Evolutionary conservation across 345 rosid genomes (phyloP).

Genomic region (Brassica incana): DNA sequence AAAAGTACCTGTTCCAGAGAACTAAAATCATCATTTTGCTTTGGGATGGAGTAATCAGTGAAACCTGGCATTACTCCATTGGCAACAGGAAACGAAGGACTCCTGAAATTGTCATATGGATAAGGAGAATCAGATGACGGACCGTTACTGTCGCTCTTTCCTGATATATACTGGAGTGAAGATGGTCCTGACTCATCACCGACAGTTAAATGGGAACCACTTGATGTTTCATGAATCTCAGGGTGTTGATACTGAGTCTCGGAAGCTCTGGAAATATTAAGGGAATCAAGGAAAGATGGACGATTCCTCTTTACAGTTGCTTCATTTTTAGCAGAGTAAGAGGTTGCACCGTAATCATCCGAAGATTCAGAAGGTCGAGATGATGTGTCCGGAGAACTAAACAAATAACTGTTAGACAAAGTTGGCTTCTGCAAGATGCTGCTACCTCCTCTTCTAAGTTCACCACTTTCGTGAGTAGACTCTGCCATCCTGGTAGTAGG

Average conservation of each 20-base stretch:
- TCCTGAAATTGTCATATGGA: slow-evolving; percentile 38
- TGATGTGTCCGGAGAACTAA: slow-evolving; percentile 37
- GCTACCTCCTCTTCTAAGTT: slow-evolving; percentile 39
- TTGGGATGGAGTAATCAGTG: slow-evolving; percentile 53
- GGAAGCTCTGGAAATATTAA: slow-evolving; percentile 60
- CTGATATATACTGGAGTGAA: slow-evolving; percentile 38
- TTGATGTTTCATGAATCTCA: slow-evolving; percentile 41
- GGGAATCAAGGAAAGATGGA: slow-evolving; percentile 89
- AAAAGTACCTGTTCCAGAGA: slow-evolving; percentile 85
- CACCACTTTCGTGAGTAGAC: slow-evolving; percentile 44
- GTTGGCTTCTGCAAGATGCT: slow-evolving; percentile 48
- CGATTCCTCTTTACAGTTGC: slow-evolving; percentile 62
- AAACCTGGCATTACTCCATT: slow-evolving; percentile 44
- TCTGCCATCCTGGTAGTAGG: slow-evolving; percentile 41
- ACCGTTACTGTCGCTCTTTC: slow-evolving; percentile 42
- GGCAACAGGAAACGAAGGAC: slow-evolving; percentile 39
- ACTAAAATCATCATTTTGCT: slow-evolving; percentile 81
- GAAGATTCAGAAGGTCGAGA: slow-evolving; percentile 48
- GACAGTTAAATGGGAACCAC: slow-evolving; percentile 42
- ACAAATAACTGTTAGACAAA: slow-evolving; percentile 43
- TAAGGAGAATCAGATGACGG: slow-evolving; percentile 39
- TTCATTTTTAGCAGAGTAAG: slow-evolving; percentile 52
- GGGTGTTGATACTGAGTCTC: slow-evolving; percentile 46
- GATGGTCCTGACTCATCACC: slow-evolving; percentile 44
- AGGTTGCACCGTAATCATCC: slow-evolving; percentile 48